Evolutionary conservation across 495 filamentous ascomycete species (phyloP), one percentile per base, ranked within the genome.

Genomic region (Tuber umbilicatum): DNA sequence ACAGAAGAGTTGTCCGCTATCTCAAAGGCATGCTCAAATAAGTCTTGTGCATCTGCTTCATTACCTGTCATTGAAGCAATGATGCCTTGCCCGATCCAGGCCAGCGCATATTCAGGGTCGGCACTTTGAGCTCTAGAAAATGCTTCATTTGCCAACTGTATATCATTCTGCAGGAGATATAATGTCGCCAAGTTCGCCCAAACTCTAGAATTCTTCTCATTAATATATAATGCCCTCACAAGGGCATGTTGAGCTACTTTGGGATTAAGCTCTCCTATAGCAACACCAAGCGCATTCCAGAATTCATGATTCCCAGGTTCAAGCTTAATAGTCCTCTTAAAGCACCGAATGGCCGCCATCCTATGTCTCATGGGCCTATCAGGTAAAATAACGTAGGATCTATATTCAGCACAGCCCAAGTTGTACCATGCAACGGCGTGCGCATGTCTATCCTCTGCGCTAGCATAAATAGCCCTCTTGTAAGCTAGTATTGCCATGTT

Each of bases 371-470:
- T 85, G 76, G 91, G 92, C 73, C 86, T 90, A 23, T 87, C 88
- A 2, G 84, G 73, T 39, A 76, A 50, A 21, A 81, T 69, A 40
- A 86, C 85, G 80, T 94, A 92, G 16, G 93, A 90, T 68, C 90
- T 88, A 81, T 95, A 90, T 83, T 99, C 95, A 6, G 92, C 91
- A 90, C 93, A 97, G 38, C 96, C 95, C 31, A 99, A 86, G 81
- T 99, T 99, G 83, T 94, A 99, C 88, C 94, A 97, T 1, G 94
- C 92, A 41, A 98, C 92, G 12, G 95, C 93, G 83, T 96, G 94
- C n/a, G 94, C 93, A 82, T 98, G 92, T 4, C 89, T 74, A 79
- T 99, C 94, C 73, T 90, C 85, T 2, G 89, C 84, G 43, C 91
- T 91, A 64, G 89, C 87, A 73, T 91, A 86, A 23, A 98, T 90